These are phyloP conservation scores for Melanomma pulvis-pyrius DNA, from an alignment of 495 filamentous ascomycete genomes.

Conservation along the genomic window DNA sequence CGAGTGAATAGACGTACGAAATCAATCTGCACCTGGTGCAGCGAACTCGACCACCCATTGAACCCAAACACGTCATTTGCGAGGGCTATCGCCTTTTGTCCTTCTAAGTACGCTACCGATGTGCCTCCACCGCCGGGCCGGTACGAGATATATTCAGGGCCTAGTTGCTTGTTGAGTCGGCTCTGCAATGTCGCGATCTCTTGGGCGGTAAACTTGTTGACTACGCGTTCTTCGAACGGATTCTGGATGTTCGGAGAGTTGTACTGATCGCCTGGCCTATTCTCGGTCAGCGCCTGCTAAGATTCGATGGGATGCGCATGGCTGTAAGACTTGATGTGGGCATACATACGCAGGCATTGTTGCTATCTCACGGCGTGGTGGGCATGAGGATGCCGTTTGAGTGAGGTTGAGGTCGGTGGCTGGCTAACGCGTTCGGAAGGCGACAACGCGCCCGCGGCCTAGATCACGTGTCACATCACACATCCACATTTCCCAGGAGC, in stretches of 20 bases:
- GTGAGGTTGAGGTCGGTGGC: conserved; percentile 25
- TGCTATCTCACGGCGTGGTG: conserved; percentile 8
- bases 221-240: conserved; percentile 76
- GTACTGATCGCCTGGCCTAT: conserved; percentile 80
- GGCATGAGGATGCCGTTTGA: conserved; percentile 17
- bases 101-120: conserved; percentile 87
- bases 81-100: conserved; percentile 91
- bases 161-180: conserved; percentile 88
- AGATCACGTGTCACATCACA: neutral
- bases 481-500: neutral
- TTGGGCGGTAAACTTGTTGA: conserved; percentile 80
- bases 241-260: conserved; percentile 56
- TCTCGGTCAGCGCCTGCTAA: neutral
- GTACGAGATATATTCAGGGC: conserved; percentile 91
- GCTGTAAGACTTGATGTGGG: neutral
- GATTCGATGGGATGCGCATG: neutral
- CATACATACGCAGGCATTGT: conserved; percentile 36
- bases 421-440: conserved; percentile 17
- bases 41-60: conserved; percentile 94
- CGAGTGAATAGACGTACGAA: conserved; percentile 59
- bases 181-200: conserved; percentile 88
- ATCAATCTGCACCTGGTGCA: conserved; percentile 87
- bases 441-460: neutral
- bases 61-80: conserved; percentile 99
- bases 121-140: conserved; percentile 77